Evolutionary conservation across 495 filamentous ascomycete species (phyloP).

Genomic region (Aspergillus diversus): DNA sequence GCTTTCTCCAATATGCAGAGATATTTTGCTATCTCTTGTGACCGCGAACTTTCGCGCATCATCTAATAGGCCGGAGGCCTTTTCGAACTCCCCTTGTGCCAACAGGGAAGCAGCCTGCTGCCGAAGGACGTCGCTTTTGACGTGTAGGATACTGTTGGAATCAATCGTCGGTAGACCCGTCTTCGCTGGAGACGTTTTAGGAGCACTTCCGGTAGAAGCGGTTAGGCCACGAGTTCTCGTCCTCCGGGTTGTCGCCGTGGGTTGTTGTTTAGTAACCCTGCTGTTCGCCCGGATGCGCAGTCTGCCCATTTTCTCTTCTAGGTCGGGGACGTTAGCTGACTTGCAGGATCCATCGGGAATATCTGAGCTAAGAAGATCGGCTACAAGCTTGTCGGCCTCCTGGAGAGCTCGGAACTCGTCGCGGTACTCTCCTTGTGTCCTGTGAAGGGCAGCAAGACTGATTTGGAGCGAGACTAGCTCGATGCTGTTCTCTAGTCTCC

Average conservation of each 20-base stretch:
- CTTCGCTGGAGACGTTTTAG: slow-evolving; percentile 35
- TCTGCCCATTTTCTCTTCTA: slow-evolving; percentile 48
- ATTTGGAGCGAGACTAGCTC: slow-evolving; percentile 51
- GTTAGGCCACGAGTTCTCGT: slow-evolving; percentile 46
- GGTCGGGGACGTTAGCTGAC: slow-evolving; percentile 25
- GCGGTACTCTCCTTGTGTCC: slow-evolving; percentile 47
- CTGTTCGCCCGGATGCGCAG: slow-evolving; percentile 38
- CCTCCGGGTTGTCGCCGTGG: slow-evolving; percentile 32
- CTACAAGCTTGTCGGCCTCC: slow-evolving; percentile 46
- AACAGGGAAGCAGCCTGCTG: slow-evolving; percentile 61
- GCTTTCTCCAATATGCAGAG: slow-evolving; percentile 46
- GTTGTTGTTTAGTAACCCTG: slow-evolving; percentile 28
- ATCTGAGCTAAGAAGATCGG: slow-evolving; percentile 32
- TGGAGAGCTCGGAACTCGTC: slow-evolving; percentile 50
- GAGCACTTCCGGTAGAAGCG: slow-evolving; percentile 29
- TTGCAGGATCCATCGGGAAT: slow-evolving; percentile 18
- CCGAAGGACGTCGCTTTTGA: slow-evolving; percentile 65
- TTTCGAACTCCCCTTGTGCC: slow-evolving; percentile 43
- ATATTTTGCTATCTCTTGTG: slow-evolving; percentile 44
- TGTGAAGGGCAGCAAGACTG: slow-evolving; percentile 47
- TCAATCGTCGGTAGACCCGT: slow-evolving; percentile 46
- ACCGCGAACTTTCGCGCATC: slow-evolving; percentile 40
- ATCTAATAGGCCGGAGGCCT: slow-evolving; percentile 36
- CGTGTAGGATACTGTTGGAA: slow-evolving; percentile 56
- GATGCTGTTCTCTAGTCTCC: slow-evolving; percentile 47